A percentile compares a stretch with the other conserved stretches of the same genome.
These are phyloP conservation scores for Aspergillus sclerotiicarbonarius DNA, from an alignment of 495 filamentous ascomycete genomes.

Conservation along the genomic window DNA sequence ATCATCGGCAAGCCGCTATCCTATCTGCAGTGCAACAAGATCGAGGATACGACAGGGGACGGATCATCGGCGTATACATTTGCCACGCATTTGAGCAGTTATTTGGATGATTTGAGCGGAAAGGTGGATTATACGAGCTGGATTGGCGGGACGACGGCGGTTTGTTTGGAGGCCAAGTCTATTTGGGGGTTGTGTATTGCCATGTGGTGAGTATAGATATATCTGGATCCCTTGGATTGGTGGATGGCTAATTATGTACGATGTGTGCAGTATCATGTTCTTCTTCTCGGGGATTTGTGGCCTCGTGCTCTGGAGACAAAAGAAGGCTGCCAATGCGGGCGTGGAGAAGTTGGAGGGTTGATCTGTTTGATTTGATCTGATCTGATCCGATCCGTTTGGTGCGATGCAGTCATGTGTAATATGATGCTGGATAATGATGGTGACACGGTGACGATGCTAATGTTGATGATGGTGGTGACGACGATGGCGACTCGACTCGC, in stretches of 20 bases:
- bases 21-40: conserved; percentile 66
- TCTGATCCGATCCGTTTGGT: neutral
- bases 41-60: conserved; percentile 38
- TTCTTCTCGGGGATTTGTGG: conserved; percentile 60
- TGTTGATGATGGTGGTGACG: neutral
- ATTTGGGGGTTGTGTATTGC: conserved; percentile 88
- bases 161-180: conserved; percentile 83
- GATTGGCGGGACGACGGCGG: conserved; percentile 63
- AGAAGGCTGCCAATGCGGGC: conserved; percentile 33
- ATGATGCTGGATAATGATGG: neutral
- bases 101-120: conserved; percentile 38
- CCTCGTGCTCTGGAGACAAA: conserved; percentile 57
- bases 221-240: neutral
- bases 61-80: conserved; percentile 45
- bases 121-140: conserved; percentile 55
- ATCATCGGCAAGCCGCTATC: conserved; percentile 79
- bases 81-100: conserved; percentile 40
- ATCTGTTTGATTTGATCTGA: neutral
- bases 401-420: neutral
- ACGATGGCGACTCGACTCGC: too few relatives aligned
- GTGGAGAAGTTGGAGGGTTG: conserved; percentile 21
- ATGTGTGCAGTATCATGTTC: conserved; percentile 59
- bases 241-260: conserved; percentile 9
- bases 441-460: neutral
- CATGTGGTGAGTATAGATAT: conserved; percentile 63